Conservation (phyloP, 768 basidiomycete species). For the Lactarius hatsudake region DNA sequence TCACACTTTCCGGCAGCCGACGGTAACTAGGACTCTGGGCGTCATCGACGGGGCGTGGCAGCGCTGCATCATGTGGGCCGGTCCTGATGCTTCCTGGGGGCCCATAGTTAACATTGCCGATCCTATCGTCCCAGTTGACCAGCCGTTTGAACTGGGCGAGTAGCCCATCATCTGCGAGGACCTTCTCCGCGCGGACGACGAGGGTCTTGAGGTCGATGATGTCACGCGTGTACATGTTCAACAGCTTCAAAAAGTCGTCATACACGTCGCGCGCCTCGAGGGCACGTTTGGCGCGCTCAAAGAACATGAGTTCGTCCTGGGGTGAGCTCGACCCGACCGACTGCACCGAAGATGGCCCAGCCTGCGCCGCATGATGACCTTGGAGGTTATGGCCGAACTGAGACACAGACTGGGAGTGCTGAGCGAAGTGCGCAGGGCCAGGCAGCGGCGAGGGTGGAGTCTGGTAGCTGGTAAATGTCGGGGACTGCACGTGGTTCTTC, state of each 20-base stretch:
- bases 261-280: constrained; percentile 74
- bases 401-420: constrained; percentile 12
- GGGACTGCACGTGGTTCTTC: constrained; percentile 27
- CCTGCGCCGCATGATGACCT: constrained; percentile 22
- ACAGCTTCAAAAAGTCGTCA: constrained; percentile 92
- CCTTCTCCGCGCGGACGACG: constrained; percentile 73
- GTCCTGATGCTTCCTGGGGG: constrained; percentile 78
- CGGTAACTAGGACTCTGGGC: constrained; percentile 94
- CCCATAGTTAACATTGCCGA: constrained; percentile 59
- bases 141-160: constrained; percentile 83
- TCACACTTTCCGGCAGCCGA: constrained; percentile 79
- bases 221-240: constrained; percentile 87
- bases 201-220: constrained; percentile 85
- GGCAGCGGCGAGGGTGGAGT: constrained; percentile 26
- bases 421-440: constrained; percentile 16
- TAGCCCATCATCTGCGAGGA: constrained; percentile 80
- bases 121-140: constrained; percentile 72
- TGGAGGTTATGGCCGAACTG: constrained; percentile 17
- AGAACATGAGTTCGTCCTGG: constrained; percentile 85
- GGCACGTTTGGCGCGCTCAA: constrained; percentile 85
- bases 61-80: constrained; percentile 70
- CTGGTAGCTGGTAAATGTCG: constrained; percentile 26
- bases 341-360: constrained; percentile 17
- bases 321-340: constrained; percentile 31
- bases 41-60: constrained; percentile 76